Conservation (phyloP, 345 rosid species). For the Iberis pinnata region DNA sequence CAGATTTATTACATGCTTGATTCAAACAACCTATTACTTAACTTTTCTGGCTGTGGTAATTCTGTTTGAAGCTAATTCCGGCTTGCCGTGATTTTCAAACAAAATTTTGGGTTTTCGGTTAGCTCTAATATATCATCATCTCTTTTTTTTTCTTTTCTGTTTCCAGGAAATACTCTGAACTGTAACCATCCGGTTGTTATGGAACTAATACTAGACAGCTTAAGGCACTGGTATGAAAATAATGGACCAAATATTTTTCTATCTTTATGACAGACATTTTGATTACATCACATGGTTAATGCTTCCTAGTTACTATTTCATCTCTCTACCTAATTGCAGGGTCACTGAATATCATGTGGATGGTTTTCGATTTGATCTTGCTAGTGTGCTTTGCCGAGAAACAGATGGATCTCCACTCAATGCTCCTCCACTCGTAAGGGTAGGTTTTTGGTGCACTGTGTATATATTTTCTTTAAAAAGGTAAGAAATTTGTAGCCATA, state of each 20-base stretch:
- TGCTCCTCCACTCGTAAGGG: slow-evolving; percentile 81
- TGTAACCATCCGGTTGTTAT: slow-evolving; percentile 90
- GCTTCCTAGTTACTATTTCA: not conserved
- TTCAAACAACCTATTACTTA: slow-evolving; percentile 52
- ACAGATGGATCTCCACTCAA: slow-evolving; percentile 78
- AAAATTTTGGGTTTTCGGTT: slow-evolving; percentile 2
- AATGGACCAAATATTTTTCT: slow-evolving; percentile 1
- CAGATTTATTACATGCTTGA: slow-evolving; percentile 94
- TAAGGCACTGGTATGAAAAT: slow-evolving; percentile 74
- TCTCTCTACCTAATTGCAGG: slow-evolving; percentile 37
- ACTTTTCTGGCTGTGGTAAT: slow-evolving; percentile 91
- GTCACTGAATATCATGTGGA: slow-evolving; percentile 80
- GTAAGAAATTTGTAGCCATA: not conserved
- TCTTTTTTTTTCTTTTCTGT: slow-evolving; percentile 19
- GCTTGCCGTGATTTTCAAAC: slow-evolving; percentile 1
- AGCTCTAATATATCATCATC: slow-evolving; percentile 2
- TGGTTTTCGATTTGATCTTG: slow-evolving; percentile 94
- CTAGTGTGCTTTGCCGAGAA: slow-evolving; percentile 91
- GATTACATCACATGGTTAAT: not conserved
- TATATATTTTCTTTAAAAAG: not conserved
- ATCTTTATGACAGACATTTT: not conserved
- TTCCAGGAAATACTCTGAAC: slow-evolving; percentile 82
- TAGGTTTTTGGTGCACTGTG: slow-evolving; percentile 28
- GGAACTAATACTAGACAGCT: slow-evolving; percentile 84
- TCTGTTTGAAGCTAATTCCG: slow-evolving; percentile 2